Evolutionary conservation across 164 flowering plant genomes (phyloP), one percentile per base, ranked within the genome.

Genomic region (Berberis vulgaris): DNA sequence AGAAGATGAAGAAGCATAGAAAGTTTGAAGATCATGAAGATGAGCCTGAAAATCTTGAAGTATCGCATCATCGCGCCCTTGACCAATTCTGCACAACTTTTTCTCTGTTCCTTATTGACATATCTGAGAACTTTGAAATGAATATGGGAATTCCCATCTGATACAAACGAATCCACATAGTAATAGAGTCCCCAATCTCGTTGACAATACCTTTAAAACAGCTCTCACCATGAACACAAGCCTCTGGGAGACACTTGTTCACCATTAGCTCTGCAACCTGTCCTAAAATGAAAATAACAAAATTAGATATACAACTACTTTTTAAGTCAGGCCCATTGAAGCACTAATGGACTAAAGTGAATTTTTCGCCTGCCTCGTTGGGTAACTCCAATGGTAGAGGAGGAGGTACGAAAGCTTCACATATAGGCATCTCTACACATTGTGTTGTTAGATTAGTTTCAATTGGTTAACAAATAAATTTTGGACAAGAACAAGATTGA

Each of bases 111-210:
- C 77, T 74, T 79, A 85, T 59, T 0, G 89, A 60, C 45, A 87
- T 61, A 54, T 87, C 84, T 4, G 83, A 76, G 69, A 87, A 87
- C 3, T 67, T 81, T 70, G 61, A 77, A 49, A 89, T 54, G 61
- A 85, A 87, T 26, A 26, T 6, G 96, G 93, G 82, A 82, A 84
- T 26, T 63, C 76, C 77, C 74, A 68, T 41, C 59, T 66, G 12
- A 81, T 64, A 75, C 84, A 81, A 5, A 66, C 41, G 57, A 3
- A 45, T 41, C 93, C 91, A 72, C 91, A 85, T 2, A 85, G 75
- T 76, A 87, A 45, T 9, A 89, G 60, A 5, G 93, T 85, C 7
- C 96, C 91, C 58, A 89, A 61, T 72, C 88, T 83, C 2, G 67
- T 80, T 10, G 93, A 84, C 1, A 89, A 81, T 41, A 83, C 1